Evolutionary conservation across 352 stramenopile species (phyloP).

Genomic region (Pythium dissotocum): DNA sequence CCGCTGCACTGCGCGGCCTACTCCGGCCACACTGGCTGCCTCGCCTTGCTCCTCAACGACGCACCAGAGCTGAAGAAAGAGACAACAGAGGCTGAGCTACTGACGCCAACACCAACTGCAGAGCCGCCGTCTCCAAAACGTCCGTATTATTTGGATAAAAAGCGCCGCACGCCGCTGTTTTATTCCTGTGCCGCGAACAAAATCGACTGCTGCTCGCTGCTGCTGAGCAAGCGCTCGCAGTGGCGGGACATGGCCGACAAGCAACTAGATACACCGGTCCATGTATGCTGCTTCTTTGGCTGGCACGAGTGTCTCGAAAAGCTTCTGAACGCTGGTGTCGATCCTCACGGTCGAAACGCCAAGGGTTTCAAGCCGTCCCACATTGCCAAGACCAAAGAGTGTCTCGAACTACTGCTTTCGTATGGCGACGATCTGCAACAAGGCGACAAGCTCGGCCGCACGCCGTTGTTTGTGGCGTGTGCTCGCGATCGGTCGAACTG

Average conservation of each 20-base stretch:
- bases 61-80: constrained; percentile 2
- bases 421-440: constrained; percentile 66
- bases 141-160: constrained; percentile 46
- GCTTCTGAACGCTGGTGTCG: constrained; percentile 50
- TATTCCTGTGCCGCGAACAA: constrained; percentile 59
- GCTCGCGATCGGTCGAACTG: constrained; percentile 50
- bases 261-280: constrained; percentile 65
- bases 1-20: constrained; percentile 59
- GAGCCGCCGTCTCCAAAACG: neutral
- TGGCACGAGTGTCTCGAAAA: constrained; percentile 50
- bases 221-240: constrained; percentile 36
- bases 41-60: constrained; percentile 33
- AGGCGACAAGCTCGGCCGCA: constrained; percentile 63
- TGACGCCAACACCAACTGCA: neutral
- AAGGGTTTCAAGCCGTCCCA: constrained; percentile 73
- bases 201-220: constrained; percentile 45
- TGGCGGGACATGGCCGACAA: constrained; percentile 59
- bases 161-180: constrained; percentile 65
- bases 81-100: constrained; percentile 19
- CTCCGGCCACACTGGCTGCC: constrained; percentile 43
- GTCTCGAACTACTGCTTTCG: constrained; percentile 51
- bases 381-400: constrained; percentile 54
- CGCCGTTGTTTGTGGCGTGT: constrained; percentile 65
- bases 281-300: constrained; percentile 73
- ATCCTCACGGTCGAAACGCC: constrained; percentile 62